Conservation (phyloP, 1,284 basidiomycete genomes). For the Agroathelia rolfsii region DNA sequence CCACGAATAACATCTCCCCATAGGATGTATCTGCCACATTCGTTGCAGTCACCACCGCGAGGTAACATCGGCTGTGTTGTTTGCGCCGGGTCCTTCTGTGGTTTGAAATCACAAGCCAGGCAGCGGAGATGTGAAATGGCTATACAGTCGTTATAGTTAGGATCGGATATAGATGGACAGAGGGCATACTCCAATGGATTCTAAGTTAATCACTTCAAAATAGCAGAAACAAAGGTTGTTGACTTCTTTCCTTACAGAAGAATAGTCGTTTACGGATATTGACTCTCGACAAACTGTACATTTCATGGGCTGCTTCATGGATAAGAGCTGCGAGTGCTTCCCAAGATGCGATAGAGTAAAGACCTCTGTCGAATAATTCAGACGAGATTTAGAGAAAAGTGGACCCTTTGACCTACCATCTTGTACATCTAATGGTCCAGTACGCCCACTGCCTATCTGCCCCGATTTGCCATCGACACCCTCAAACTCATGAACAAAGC, state of each 20-base stretch:
- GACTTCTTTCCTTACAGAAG: conserved; percentile 27
- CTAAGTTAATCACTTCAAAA: conserved; percentile 14
- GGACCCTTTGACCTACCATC: conserved; percentile 37
- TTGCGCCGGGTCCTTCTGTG: conserved; percentile 14
- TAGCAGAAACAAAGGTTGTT: background rate
- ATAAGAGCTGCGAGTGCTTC: conserved; percentile 37
- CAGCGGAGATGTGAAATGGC: conserved; percentile 62
- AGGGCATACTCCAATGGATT: conserved; percentile 28
- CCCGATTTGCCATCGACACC: conserved; percentile 65
- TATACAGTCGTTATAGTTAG: conserved; percentile 34
- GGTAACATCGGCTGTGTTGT: conserved; percentile 42
- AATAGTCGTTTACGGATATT: conserved; percentile 32
- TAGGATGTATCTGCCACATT: conserved; percentile 42
- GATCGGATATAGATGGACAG: too few species aligned
- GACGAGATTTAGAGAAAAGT: background rate
- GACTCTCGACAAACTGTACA: conserved; percentile 47
- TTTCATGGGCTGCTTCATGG: conserved; percentile 19
- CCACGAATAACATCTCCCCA: conserved; percentile 73
- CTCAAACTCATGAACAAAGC: conserved; percentile 47
- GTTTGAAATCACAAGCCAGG: conserved; percentile 51
- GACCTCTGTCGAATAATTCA: conserved; percentile 22
- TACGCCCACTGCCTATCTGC: conserved; percentile 34
- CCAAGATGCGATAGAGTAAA: conserved; percentile 48
- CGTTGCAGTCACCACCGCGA: conserved; percentile 47
- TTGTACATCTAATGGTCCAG: conserved; percentile 51